Evolutionary conservation across 257 asterid species (phyloP), one percentile per base, ranked within the genome.

Genomic region (Verbena officinalis): DNA sequence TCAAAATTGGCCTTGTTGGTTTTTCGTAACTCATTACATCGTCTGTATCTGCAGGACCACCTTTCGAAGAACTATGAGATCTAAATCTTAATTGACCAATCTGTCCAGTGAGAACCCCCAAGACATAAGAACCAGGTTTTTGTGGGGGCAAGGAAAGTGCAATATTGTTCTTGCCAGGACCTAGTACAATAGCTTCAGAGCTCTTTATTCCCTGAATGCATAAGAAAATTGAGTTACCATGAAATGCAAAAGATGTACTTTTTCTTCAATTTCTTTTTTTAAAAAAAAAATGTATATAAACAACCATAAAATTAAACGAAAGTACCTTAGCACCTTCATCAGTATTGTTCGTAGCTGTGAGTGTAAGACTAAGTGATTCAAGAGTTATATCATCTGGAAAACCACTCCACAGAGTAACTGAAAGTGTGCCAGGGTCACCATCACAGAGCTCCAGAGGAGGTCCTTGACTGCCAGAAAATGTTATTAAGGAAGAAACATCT

Each of bases 21-120:
- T 88, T 90, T 74, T 94, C 99, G 66, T 83, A 90, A 81, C 97
- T 94, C 99, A 86, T 86, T 73, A 88, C 88, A 83, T 94, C 99
- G 77, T 94, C 96, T 64, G 83, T 75, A 33, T 94, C 99, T 30
- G 90, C 96, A 67, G 99, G 99, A 45, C 87, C 99, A 64, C 88
- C 95, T 81, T 90, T 84, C 9, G 96, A 88, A 75, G 85, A 94
- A 83, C 97, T 90, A 80, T 94, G 99, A 65, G 99, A 94, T 85
- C 99, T 87, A 75, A 94, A 94, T 74, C 95, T 94, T 74, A 94
- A 79, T 75, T 84, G 89, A 64, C 99, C 99, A 72, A 94, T 90
- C 81, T 90, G 91, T 71, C 99, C 97, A 4, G 97, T 94, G 73
- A 94, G 95, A 81, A 83, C 96, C 73, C 97, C 96, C 72, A 94